Percentiles rank a stretch among this genome's conserved stretches.
Evolutionary conservation across 768 basidiomycete species (phyloP).

Genomic region (Russula vinacea): DNA sequence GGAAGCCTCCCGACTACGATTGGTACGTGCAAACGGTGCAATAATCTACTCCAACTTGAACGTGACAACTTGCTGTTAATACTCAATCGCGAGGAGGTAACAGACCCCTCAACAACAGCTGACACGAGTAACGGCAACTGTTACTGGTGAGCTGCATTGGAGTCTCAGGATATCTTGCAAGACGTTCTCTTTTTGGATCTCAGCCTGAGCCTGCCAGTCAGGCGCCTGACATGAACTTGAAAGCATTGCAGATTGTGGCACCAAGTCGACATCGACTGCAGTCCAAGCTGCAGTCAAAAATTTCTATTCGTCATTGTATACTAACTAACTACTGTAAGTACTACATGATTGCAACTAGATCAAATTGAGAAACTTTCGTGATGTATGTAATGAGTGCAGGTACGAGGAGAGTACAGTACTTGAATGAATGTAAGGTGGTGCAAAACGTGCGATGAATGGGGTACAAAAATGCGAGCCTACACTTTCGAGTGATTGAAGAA

Average conservation of each 20-base stretch:
- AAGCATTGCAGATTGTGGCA: neutral
- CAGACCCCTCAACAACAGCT: neutral
- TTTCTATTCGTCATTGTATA: neutral
- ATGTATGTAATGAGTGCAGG: conserved; percentile 3
- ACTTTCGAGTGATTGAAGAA: neutral
- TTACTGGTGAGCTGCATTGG: neutral
- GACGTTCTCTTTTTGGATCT: too few relatives aligned
- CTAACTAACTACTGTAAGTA: neutral
- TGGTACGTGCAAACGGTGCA: too few relatives aligned
- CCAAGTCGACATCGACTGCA: neutral
- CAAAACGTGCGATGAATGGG: neutral
- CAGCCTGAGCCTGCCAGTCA: neutral
- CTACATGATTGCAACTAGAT: neutral
- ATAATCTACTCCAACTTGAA: neutral
- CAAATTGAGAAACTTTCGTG: neutral
- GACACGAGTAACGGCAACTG: neutral
- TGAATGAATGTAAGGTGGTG: neutral
- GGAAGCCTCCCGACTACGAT: neutral
- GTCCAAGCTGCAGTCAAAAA: too few relatives aligned
- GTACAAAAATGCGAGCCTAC: neutral
- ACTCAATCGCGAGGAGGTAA: neutral
- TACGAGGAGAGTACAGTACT: conserved; percentile 11
- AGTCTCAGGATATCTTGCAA: too few relatives aligned
- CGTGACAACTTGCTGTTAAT: neutral
- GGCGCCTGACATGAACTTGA: too few relatives aligned